Evolutionary conservation across 352 stramenopile species (phyloP), one percentile per base, ranked within the genome.

Genomic region (Phytophthora cactorum): DNA sequence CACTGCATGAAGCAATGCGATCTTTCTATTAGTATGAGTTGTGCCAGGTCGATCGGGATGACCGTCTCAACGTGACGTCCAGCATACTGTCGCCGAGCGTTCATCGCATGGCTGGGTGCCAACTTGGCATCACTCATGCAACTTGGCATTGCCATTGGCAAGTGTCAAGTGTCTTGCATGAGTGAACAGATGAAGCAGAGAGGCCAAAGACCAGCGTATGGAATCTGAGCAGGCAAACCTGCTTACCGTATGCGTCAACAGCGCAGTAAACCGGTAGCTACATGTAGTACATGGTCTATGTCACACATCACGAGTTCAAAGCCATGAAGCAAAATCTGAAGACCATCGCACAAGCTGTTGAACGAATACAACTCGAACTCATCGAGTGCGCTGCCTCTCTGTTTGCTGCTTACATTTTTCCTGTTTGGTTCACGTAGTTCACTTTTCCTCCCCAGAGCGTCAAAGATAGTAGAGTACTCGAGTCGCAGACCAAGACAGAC

Each of bases 351-450:
- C 29, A 62, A 68, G 52, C 59, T 62, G 53, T 70, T 59, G 66
- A 70, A 66, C 54, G 49, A 70, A 66, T 74, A 70, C 66, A 74
- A 63, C 60, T 74, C 66, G 66, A 69, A 63, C 17, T 56, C 38
- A 47, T 68, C 53, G 66, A 73, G 66, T 68, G 45, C 52, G 45
- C 52, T 68, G 65, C 65, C 52, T 72, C 43, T 52, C 46, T 47
- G 39, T 22, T 46, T 46, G 39, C 36, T 52, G 52, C 50, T 61
- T 61, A 47, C 52, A 56, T 44, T 68, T 59, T 59, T 53, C 14
- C 58, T 57, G 4, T 49, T 58, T 62, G n/a, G 36, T 59, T 66
- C 55, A 34, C 17, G 54, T 52, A 53, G 10, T 74, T 66, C 52
- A 54, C 22, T 60, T 68, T 60, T 68, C 31, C 43, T 15, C 45